phyloP scores from a whole-genome alignment of 176 grass and related monocot species.

The Carex littledalei region DNA sequence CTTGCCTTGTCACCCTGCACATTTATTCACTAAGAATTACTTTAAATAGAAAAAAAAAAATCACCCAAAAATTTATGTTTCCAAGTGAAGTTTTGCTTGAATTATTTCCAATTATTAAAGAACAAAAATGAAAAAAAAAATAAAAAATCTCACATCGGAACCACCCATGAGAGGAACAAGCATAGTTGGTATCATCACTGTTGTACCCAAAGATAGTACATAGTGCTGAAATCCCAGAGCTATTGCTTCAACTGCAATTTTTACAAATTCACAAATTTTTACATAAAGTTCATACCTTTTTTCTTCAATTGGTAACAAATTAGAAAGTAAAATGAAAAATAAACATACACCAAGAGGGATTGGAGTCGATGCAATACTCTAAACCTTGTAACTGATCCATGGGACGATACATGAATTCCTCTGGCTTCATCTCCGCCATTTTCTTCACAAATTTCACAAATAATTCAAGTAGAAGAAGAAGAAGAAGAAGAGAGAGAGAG shows the following conservation, averaged over 20 bases:
- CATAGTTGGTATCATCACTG: conserved; percentile 87
- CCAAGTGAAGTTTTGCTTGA: not conserved
- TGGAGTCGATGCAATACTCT: conserved; percentile 98
- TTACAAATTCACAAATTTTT: not conserved
- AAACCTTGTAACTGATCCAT: conserved; percentile 92
- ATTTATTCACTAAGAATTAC: conserved; percentile 7
- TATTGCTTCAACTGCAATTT: conserved; percentile 61
- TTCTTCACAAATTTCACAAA: not conserved
- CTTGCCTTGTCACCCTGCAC: conserved; percentile 58
- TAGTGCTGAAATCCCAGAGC: conserved; percentile 87
- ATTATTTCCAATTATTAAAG: not conserved
- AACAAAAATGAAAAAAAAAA: not conserved
- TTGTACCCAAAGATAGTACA: conserved; percentile 65
- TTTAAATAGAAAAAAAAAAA: not conserved
- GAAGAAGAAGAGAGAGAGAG: not conserved
- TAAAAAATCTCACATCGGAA: conserved; percentile 52
- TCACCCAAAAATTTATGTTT: not conserved
- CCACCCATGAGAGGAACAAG: conserved; percentile 89
- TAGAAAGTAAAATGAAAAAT: not conserved
- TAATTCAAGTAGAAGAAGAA: not conserved
- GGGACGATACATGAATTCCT: conserved; percentile 68
- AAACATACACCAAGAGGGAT: conserved; percentile 75
- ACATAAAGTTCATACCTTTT: not conserved
- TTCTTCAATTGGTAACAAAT: not conserved
- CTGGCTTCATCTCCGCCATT: conserved; percentile 78